Percentiles rank a stretch among this genome's conserved stretches.
These are phyloP conservation scores for Penicillium bialowiezense DNA, from an alignment of 495 filamentous ascomycete species.

Conservation along the genomic window DNA sequence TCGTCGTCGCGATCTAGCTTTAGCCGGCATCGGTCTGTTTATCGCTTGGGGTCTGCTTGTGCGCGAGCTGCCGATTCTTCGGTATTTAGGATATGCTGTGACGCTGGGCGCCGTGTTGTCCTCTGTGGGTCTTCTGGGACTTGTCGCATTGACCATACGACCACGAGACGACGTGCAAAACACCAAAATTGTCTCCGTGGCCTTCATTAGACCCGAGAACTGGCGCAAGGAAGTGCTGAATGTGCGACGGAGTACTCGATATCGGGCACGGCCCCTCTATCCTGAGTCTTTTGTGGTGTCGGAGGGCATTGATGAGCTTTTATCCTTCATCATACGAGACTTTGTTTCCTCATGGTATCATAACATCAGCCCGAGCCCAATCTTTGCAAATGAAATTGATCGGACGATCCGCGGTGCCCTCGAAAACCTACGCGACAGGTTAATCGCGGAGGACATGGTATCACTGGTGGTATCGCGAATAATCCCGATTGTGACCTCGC, in stretches of 20 bases:
- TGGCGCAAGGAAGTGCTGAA: conserved; percentile 69
- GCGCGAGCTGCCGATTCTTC: conserved; percentile 73
- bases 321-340: conserved; percentile 75
- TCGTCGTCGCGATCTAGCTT: conserved; percentile 68
- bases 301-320: conserved; percentile 72
- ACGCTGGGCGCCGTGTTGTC: conserved; percentile 59
- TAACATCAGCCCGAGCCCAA: conserved; percentile 75
- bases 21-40: conserved; percentile 68
- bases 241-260: conserved; percentile 49
- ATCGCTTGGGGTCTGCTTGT: conserved; percentile 82
- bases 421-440: conserved; percentile 61
- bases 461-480: conserved; percentile 76
- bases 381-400: conserved; percentile 84
- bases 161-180: conserved; percentile 31
- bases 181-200: conserved; percentile 37
- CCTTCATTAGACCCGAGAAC: conserved; percentile 58
- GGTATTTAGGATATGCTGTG: conserved; percentile 79
- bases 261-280: conserved; percentile 62
- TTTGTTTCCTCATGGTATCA: conserved; percentile 89
- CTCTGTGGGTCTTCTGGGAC: conserved; percentile 48
- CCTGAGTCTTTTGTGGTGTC: conserved; percentile 77
- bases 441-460: conserved; percentile 72
- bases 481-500: conserved; percentile 85
- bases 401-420: conserved; percentile 73
- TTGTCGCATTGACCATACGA: conserved; percentile 60